Percentiles rank a stretch among this genome's conserved stretches.
These are phyloP conservation scores for Cylindricascospora bacillispora DNA, from an alignment of 1,139 yeast genomes.

Conservation along the genomic window DNA sequence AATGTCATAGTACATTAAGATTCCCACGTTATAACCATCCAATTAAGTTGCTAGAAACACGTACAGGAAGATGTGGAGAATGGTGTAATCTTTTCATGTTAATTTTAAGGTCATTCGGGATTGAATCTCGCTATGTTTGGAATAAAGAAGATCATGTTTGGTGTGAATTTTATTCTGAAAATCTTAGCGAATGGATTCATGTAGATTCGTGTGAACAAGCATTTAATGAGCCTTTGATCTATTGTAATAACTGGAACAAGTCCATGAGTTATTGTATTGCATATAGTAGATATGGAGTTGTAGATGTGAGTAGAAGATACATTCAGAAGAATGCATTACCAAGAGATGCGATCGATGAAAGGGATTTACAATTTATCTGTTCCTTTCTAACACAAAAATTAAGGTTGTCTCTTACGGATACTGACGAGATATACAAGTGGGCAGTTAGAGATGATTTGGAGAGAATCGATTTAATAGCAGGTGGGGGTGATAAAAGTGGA, in stretches of 20 bases:
- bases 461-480: constrained; percentile 22
- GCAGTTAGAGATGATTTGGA: constrained; percentile 33
- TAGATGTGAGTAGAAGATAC: constrained; percentile 62
- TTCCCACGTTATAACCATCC: constrained; percentile 75
- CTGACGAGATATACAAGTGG: constrained; percentile 25
- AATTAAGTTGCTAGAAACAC: constrained; percentile 41
- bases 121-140: constrained; percentile 63
- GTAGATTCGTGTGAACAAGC: constrained; percentile 82
- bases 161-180: constrained; percentile 73
- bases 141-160: constrained; percentile 91
- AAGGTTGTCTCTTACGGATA: constrained; percentile 21
- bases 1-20: constrained; percentile 36
- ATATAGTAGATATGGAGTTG: constrained; percentile 43
- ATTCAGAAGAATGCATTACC: constrained; percentile 43
- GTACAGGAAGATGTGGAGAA: constrained; percentile 86
- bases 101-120: constrained; percentile 53
- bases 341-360: constrained; percentile 34
- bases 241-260: constrained; percentile 84
- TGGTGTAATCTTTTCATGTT: constrained; percentile 82
- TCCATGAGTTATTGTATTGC: constrained; percentile 81
- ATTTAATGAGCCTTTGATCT: constrained; percentile 67
- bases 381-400: constrained; percentile 29
- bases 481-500: constrained; percentile 2
- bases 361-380: constrained; percentile 30
- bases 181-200: constrained; percentile 66